These are phyloP conservation scores for Lentinula guzmanii DNA, from an alignment of 768 basidiomycete species.

Conservation along the genomic window DNA sequence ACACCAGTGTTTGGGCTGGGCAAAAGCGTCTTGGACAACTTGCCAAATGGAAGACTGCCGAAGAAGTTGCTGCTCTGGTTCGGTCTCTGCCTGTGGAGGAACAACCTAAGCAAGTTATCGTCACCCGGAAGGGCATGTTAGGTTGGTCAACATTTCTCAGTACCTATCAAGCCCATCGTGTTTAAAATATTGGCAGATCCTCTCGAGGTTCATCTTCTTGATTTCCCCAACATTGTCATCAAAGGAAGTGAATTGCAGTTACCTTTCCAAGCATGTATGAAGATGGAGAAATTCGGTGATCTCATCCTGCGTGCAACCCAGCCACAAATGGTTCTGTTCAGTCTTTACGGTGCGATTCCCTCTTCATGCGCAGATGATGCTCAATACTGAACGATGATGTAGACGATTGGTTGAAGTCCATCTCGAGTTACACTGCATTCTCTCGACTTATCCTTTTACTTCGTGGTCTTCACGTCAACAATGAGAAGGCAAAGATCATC, in stretches of 20 bases:
- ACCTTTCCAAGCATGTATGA: slow-evolving; percentile 99
- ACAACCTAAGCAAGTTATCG: slow-evolving; percentile 99
- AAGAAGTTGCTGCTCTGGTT: slow-evolving; percentile 98
- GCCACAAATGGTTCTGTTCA: slow-evolving; percentile 99
- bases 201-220: slow-evolving; percentile 95
- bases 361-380: not conserved
- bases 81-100: slow-evolving; percentile 99
- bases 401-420: slow-evolving; percentile 99
- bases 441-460: slow-evolving; percentile 95
- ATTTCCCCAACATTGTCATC: slow-evolving; percentile 99
- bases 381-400: not conserved
- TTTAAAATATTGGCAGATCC: slow-evolving; percentile 47
- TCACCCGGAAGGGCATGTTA: slow-evolving; percentile 99
- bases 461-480: slow-evolving; percentile 97
- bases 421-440: slow-evolving; percentile 98
- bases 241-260: slow-evolving; percentile 97
- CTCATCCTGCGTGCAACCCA: slow-evolving; percentile 95
- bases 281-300: slow-evolving; percentile 99
- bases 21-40: slow-evolving; percentile 99
- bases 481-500: slow-evolving; percentile 99
- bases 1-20: slow-evolving; percentile 99
- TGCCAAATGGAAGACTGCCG: slow-evolving; percentile 99
- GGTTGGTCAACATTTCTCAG: slow-evolving; percentile 37
- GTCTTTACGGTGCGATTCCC: slow-evolving; percentile 67
- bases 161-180: not conserved